Conservation (phyloP, 1,284 basidiomycete genomes). For the Moesziomyces antarcticus region DNA sequence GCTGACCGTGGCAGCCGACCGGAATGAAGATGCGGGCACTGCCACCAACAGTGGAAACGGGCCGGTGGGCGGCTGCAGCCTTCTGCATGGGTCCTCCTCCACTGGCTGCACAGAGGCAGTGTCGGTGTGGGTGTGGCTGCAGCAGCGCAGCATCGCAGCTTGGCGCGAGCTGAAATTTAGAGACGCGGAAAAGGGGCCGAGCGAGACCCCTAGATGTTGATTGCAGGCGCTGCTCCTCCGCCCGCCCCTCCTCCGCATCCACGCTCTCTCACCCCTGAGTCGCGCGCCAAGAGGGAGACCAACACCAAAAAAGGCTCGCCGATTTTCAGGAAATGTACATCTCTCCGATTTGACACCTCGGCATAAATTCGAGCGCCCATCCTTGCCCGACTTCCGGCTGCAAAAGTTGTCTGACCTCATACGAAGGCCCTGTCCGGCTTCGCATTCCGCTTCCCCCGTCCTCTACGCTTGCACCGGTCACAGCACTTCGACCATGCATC, state of each 20-base stretch:
- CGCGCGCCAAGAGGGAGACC: not conserved
- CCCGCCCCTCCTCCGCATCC: too few relatives aligned
- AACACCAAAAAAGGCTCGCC: not conserved
- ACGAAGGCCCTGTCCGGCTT: constrained; percentile 6
- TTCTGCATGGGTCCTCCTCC: not conserved
- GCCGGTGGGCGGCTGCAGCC: not conserved
- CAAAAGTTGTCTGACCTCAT: constrained; percentile 38
- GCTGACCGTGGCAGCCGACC: not conserved
- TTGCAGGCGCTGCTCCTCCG: not conserved
- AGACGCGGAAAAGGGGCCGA: not conserved
- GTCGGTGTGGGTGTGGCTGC: not conserved
- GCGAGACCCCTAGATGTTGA: constrained; percentile 3
- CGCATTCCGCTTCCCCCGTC: not conserved
- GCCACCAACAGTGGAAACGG: not conserved
- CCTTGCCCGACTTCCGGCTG: constrained; percentile 18
- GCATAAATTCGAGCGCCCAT: not conserved
- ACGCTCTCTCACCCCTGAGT: not conserved
- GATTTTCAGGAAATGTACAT: not conserved
- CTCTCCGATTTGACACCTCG: not conserved
- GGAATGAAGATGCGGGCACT: not conserved
- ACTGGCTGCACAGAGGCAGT: not conserved
- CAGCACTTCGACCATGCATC: constrained; percentile 24
- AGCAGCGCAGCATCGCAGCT: not conserved
- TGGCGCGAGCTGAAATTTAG: not conserved
- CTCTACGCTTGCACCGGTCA: not conserved